phyloP scores from a whole-genome alignment of 805 yeast genomes.

The Saturnispora mendoncae region DNA sequence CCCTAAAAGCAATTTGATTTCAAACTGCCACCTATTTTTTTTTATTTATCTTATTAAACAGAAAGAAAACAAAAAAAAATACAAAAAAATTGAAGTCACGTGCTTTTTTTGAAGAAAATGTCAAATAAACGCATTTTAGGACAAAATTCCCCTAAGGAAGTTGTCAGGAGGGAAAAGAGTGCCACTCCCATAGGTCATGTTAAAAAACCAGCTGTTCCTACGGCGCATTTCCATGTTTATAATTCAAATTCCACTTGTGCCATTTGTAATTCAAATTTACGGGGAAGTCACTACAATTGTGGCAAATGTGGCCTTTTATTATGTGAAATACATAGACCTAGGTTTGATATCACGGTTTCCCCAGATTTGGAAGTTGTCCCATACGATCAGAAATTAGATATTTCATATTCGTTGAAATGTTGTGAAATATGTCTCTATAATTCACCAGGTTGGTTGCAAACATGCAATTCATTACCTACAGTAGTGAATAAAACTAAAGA shows the following conservation, averaged over 20 bases:
- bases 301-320: constrained; percentile 28
- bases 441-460: constrained; percentile 41
- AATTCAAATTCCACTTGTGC: constrained; percentile 41
- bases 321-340: constrained; percentile 10
- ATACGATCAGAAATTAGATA: constrained; percentile 57
- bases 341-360: constrained; percentile 34
- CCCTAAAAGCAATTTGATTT: too few species aligned
- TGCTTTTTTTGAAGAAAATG: constrained; percentile 12
- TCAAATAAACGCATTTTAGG: constrained; percentile 21
- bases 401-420: constrained; percentile 56
- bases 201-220: not conserved
- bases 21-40: too few species aligned
- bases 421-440: constrained; percentile 52
- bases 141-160: not conserved
- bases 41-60: too few species aligned
- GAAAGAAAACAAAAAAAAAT: too few species aligned
- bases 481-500: constrained; percentile 10
- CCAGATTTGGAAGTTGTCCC: constrained; percentile 61
- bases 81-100: too few species aligned
- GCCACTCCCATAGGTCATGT: too few species aligned
- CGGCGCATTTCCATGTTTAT: constrained; percentile 3
- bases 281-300: constrained; percentile 15
- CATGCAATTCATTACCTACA: not conserved
- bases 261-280: constrained; percentile 54
- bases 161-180: not conserved